Evolutionary conservation across 306 rosid genomes (phyloP).

Genomic region (Albizia julibrissin): DNA sequence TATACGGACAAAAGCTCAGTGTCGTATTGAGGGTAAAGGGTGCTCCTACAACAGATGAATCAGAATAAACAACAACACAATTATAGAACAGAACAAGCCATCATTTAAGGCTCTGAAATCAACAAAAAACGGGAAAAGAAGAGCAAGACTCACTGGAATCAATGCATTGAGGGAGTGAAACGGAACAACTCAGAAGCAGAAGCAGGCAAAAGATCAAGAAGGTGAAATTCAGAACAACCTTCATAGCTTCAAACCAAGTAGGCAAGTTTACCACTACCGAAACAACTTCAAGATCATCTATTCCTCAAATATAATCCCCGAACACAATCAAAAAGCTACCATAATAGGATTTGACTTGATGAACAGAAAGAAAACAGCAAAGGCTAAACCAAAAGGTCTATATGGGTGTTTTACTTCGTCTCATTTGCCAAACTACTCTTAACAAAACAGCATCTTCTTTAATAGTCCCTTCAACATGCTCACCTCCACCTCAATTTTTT

Average conservation of each 20-base stretch:
- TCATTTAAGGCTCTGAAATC: slow-evolving; percentile 9
- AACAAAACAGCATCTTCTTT: not conserved
- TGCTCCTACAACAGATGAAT: slow-evolving; percentile 53
- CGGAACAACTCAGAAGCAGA: slow-evolving; percentile 56
- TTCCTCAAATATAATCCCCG: slow-evolving; percentile 32
- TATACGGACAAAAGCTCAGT: slow-evolving; percentile 74
- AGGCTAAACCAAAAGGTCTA: not conserved
- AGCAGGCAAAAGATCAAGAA: slow-evolving; percentile 53
- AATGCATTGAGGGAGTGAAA: slow-evolving; percentile 77
- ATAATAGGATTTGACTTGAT: slow-evolving; percentile 18
- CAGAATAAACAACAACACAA: not conserved
- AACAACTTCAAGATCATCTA: slow-evolving; percentile 33
- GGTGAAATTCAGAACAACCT: slow-evolving; percentile 42
- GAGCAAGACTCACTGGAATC: slow-evolving; percentile 72
- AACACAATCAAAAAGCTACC: slow-evolving; percentile 14
- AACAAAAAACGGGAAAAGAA: slow-evolving; percentile 1
- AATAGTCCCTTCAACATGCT: slow-evolving; percentile 22
- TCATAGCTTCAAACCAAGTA: slow-evolving; percentile 50
- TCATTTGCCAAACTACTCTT: slow-evolving; percentile 24
- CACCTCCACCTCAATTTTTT: slow-evolving; percentile 12
- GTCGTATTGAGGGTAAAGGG: slow-evolving; percentile 58
- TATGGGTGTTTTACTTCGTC: slow-evolving; percentile 27
- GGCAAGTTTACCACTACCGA: slow-evolving; percentile 5
- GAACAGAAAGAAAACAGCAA: not conserved
- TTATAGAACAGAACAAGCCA: slow-evolving; percentile 12